phyloP scores from a whole-genome alignment of 2,329 filamentous ascomycete genomes.

The Leptographium lundbergii region DNA sequence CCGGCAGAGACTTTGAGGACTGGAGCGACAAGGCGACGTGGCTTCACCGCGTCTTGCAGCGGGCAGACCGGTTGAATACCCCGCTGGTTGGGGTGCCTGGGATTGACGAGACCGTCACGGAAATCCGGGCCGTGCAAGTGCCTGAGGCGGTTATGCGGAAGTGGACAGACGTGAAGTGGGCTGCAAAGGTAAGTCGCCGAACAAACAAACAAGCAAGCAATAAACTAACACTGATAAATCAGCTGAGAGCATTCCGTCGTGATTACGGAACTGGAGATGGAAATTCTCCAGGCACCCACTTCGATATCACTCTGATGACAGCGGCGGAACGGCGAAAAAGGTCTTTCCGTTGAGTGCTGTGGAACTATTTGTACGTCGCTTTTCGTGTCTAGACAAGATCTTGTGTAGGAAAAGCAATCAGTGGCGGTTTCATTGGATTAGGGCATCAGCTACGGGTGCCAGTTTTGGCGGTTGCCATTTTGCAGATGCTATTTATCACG shows the following conservation, averaged over 20 bases:
- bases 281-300: not conserved
- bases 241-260: not conserved
- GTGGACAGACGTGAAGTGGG: not conserved
- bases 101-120: not conserved
- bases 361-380: too few species aligned
- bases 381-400: too few species aligned
- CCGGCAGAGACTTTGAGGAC: not conserved
- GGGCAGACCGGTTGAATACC: not conserved
- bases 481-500: too few species aligned
- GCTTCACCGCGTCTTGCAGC: not conserved
- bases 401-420: too few species aligned
- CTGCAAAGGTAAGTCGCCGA: not conserved
- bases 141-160: not conserved
- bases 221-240: not conserved
- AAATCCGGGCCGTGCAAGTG: not conserved
- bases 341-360: constrained; percentile 6
- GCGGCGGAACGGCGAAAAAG: not conserved
- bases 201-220: not conserved
- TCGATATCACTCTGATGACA: not conserved
- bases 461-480: too few species aligned
- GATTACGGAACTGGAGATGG: too few species aligned
- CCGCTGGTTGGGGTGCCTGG: constrained; percentile 34
- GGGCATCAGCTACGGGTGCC: too few species aligned
- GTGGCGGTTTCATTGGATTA: too few species aligned
- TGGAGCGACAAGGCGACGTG: not conserved